These are phyloP conservation scores for Mucor plumbeus DNA, from an alignment of 371 early-diverging fungal species.

Conservation along the genomic window DNA sequence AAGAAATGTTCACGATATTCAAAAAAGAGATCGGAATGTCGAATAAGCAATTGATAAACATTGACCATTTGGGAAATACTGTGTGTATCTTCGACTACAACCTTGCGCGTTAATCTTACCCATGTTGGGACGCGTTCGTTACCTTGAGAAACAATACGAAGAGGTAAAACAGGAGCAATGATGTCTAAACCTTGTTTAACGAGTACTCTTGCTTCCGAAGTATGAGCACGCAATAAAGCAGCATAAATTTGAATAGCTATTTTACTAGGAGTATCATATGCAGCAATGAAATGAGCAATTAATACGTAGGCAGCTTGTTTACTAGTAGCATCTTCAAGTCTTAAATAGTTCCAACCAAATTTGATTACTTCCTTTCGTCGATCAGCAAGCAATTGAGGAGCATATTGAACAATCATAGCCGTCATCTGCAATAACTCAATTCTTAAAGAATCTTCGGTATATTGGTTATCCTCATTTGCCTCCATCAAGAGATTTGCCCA, in stretches of 20 bases:
- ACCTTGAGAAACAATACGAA: slow-evolving; percentile 66
- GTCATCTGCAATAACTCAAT: slow-evolving; percentile 94
- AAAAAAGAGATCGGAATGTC: slow-evolving; percentile 90
- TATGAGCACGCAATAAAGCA: slow-evolving; percentile 87
- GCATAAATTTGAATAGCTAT: slow-evolving; percentile 90
- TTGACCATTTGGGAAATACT: slow-evolving; percentile 86
- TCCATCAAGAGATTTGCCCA: slow-evolving; percentile 74
- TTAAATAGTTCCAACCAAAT: slow-evolving; percentile 91
- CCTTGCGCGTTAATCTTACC: slow-evolving; percentile 86
- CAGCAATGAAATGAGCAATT: slow-evolving; percentile 88
- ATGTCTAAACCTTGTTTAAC: slow-evolving; percentile 95
- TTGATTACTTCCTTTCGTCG: slow-evolving; percentile 93
- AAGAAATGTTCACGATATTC: slow-evolving; percentile 88
- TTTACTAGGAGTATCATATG: slow-evolving; percentile 92
- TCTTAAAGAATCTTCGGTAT: slow-evolving; percentile 75
- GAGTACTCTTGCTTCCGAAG: slow-evolving; percentile 80
- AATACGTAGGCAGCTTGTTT: slow-evolving; percentile 96
- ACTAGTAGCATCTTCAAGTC: slow-evolving; percentile 90
- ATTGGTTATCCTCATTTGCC: slow-evolving; percentile 55
- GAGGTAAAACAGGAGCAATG: slow-evolving; percentile 87
- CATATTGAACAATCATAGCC: slow-evolving; percentile 85
- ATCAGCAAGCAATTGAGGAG: slow-evolving; percentile 77
- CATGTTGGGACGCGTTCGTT: slow-evolving; percentile 77
- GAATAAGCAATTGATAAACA: slow-evolving; percentile 90
- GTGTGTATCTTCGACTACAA: slow-evolving; percentile 91